A percentile compares a stretch with the other conserved stretches of the same genome.
These are phyloP conservation scores for Aspergillus carlsbadensis DNA, from an alignment of 495 filamentous ascomycete genomes.

Conservation along the genomic window DNA sequence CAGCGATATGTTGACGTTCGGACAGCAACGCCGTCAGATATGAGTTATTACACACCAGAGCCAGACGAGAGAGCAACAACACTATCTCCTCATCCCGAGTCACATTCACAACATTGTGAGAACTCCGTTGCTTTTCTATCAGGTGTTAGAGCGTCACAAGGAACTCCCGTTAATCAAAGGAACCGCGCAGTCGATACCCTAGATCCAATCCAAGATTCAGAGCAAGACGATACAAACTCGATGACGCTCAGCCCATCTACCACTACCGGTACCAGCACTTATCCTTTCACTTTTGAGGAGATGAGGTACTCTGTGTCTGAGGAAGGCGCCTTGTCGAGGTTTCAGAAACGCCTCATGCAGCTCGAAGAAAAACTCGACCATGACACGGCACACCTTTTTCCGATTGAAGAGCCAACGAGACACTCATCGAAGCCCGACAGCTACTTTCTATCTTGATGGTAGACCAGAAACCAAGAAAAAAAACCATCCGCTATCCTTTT, in stretches of 20 bases:
- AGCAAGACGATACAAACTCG: slow-evolving; percentile 9
- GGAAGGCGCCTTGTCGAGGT: slow-evolving; percentile 13
- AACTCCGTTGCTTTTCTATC: slow-evolving; percentile 10
- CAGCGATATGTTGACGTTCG: slow-evolving; percentile 5
- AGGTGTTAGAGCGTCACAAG: neutral
- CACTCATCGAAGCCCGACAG: neutral
- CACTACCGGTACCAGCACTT: neutral
- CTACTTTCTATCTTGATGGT: neutral
- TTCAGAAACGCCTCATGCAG: slow-evolving; percentile 16
- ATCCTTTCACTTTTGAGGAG: neutral
- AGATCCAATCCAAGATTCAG: slow-evolving; percentile 15
- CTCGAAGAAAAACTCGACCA: slow-evolving; percentile 10
- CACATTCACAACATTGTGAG: slow-evolving; percentile 32
- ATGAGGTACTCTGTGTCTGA: neutral
- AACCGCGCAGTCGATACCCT: slow-evolving; percentile 11
- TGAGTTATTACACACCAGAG: slow-evolving; percentile 43
- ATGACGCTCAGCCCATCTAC: slow-evolving; percentile 11
- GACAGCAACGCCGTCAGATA: slow-evolving; percentile 42
- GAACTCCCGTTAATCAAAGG: slow-evolving; percentile 9
- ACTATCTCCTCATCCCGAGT: slow-evolving; percentile 35
- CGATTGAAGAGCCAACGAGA: neutral
- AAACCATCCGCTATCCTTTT: slow-evolving; percentile 1
- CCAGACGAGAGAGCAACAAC: slow-evolving; percentile 33
- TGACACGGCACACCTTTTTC: neutral
- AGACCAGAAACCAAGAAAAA: neutral